A percentile compares a stretch with the other conserved stretches of the same genome.
phyloP scores from a whole-genome alignment of 805 yeast genomes.

The Isabelozyma pseudorhagii region DNA sequence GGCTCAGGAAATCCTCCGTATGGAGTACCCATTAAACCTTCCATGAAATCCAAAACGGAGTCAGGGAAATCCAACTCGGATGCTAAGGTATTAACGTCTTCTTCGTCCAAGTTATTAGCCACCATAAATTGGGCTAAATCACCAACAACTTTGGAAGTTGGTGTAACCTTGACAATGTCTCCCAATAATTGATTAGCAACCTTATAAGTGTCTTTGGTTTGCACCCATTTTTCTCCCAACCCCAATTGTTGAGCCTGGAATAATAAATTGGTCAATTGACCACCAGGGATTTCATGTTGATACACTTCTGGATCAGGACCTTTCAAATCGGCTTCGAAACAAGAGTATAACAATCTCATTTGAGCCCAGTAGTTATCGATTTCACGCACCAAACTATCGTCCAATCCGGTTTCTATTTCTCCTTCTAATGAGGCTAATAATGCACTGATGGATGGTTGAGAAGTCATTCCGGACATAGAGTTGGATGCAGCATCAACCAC shows the following conservation, averaged over 20 bases:
- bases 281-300: conserved; percentile 99
- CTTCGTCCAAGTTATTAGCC: conserved; percentile 79
- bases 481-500: conserved; percentile 96
- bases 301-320: conserved; percentile 99
- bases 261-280: conserved; percentile 93
- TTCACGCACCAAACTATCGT: conserved; percentile 66
- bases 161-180: conserved; percentile 97
- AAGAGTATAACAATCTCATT: conserved; percentile 93
- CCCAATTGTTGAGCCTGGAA: conserved; percentile 99
- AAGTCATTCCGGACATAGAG: conserved; percentile 97
- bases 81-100: conserved; percentile 87
- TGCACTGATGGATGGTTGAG: conserved; percentile 96
- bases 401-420: conserved; percentile 70
- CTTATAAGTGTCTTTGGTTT: conserved; percentile 91
- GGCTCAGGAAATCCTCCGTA: conserved; percentile 99
- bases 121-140: conserved; percentile 99
- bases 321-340: conserved; percentile 97
- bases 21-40: conserved; percentile 99
- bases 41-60: conserved; percentile 96
- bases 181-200: conserved; percentile 90
- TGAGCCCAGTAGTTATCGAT: conserved; percentile 98
- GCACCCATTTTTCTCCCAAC: conserved; percentile 93
- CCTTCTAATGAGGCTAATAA: conserved; percentile 90
- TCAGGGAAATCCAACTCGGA: conserved; percentile 95
- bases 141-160: conserved; percentile 99